Base-by-base conservation (phyloP, 768 basidiomycete species). In the Cystobasidium tubakii region DNA sequence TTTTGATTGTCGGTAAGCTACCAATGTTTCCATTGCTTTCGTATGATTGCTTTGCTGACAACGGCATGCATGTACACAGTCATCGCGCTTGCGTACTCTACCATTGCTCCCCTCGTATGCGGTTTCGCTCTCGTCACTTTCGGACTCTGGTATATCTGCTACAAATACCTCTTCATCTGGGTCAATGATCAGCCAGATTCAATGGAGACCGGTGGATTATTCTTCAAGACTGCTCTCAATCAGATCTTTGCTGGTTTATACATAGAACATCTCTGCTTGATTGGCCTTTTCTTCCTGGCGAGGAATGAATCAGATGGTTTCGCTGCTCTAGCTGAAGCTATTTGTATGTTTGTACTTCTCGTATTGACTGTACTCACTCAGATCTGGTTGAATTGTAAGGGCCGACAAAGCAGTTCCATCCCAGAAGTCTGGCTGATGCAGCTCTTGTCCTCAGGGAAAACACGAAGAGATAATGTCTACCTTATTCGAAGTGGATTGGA, bases 211-310 rank as follows among this genome's bases (percentile, higher is more conserved):
- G 94, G 95, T 44, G 95, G 95, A 0, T 80, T 90, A 62, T 98
- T 96, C 84, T 98, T 92, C 85, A 94, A 93, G 27, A 90, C 88
- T 81, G 95, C 96, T 4, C 86, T 98, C 29, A 88, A 90, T 63
- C 96, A 98, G 79, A 79, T 95, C 33, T 97, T 98, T 76, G 91
- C 93, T 27, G 95, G 94, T 1, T 78, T 98, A 80, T 99, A 99
- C 80, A 85, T 99, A 53, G 87, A 94, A 80, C 88, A 96, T 80
- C 78, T 97, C 62, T 92, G 90, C 80, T 83, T 95, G 66, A 67
- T 60, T 39, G 90, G 90, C 2, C 82, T 97, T 75, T 96, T 98
- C 86, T 97, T 98, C 88, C 85, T 99, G 9, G 86, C 88, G 0
- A 84, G 82, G 65, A 82, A 92, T 76, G 78, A 82, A 31, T 82